Percentiles rank a stretch among this genome's conserved stretches.
Conservation (phyloP, 2,329 filamentous ascomycete genomes). For the Harringtonia aguacate region DNA sequence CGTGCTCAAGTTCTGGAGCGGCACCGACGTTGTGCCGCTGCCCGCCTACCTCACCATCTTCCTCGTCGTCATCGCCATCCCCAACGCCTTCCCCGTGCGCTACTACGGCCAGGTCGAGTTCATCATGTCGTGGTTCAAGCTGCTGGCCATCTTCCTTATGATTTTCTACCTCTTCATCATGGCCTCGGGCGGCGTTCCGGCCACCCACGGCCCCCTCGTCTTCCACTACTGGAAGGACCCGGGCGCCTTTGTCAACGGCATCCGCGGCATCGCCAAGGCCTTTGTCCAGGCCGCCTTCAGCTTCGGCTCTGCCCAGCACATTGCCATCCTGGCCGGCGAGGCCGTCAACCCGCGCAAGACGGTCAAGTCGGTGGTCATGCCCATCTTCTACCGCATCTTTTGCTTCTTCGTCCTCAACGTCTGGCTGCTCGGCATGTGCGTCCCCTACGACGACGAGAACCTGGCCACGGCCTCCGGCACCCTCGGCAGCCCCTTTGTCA, state of each 20-base stretch:
- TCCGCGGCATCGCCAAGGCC: constrained; percentile 21
- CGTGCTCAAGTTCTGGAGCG: constrained; percentile 4
- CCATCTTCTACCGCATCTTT: constrained; percentile 67
- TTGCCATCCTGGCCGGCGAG: constrained; percentile 70
- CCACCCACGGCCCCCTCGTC: constrained; percentile 2
- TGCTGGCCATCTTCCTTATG: constrained; percentile 36
- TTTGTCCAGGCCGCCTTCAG: constrained; percentile 24
- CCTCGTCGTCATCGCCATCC: not conserved
- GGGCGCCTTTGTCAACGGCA: constrained; percentile 30
- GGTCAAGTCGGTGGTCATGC: constrained; percentile 60
- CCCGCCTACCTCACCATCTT: constrained; percentile 3
- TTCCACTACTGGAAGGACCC: too few relatives aligned
- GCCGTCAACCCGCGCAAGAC: constrained; percentile 60
- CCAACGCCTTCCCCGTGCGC: constrained; percentile 4
- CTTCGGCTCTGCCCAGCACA: constrained; percentile 35
- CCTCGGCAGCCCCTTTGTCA: constrained; percentile 49
- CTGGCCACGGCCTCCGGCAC: constrained; percentile 48
- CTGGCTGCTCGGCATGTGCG: constrained; percentile 61
- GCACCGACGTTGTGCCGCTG: not conserved
- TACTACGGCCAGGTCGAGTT: constrained; percentile 10
- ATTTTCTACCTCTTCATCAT: constrained; percentile 39
- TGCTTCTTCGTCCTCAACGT: constrained; percentile 52
- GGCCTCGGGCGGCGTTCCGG: constrained; percentile 26
- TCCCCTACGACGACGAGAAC: constrained; percentile 48
- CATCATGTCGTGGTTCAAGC: constrained; percentile 23